Evolutionary conservation across 768 basidiomycete species (phyloP).

Genomic region (Amanita polypyramis): DNA sequence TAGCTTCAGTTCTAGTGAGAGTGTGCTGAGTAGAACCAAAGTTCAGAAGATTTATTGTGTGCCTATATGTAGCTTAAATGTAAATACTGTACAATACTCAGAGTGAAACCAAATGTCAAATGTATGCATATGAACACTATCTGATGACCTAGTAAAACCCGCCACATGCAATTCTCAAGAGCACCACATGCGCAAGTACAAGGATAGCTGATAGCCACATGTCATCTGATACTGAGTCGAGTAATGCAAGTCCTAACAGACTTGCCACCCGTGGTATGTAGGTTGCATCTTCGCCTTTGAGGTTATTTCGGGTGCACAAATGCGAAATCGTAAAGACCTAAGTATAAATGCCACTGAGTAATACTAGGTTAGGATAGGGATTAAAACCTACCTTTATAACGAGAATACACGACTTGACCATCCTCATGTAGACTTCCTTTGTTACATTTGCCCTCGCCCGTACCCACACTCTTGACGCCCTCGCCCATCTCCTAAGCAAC

Average conservation of each 20-base stretch:
- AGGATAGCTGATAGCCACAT: slow-evolving; percentile 4
- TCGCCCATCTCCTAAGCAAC: neutral
- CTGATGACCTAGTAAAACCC: neutral
- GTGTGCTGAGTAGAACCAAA: too few species aligned
- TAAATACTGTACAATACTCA: too few species aligned
- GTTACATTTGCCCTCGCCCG: neutral
- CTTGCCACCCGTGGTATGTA: neutral
- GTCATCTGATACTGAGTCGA: slow-evolving; percentile 5
- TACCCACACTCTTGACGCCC: neutral
- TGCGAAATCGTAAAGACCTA: slow-evolving; percentile 3
- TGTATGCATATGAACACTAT: neutral
- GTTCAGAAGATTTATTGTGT: too few species aligned
- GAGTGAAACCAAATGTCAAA: too few species aligned
- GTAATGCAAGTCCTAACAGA: slow-evolving; percentile 1
- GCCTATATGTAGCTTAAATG: too few species aligned
- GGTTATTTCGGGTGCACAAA: neutral
- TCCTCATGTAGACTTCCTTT: slow-evolving; percentile 10
- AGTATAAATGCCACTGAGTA: neutral
- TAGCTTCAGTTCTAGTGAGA: too few species aligned
- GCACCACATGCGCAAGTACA: neutral
- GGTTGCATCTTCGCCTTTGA: neutral
- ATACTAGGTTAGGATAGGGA: neutral
- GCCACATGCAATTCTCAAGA: neutral
- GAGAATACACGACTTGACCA: slow-evolving; percentile 19
- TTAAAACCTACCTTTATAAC: slow-evolving; percentile 16